Evolutionary conservation across 2,329 filamentous ascomycete species (phyloP).

Genomic region (Phialophora chinensis): DNA sequence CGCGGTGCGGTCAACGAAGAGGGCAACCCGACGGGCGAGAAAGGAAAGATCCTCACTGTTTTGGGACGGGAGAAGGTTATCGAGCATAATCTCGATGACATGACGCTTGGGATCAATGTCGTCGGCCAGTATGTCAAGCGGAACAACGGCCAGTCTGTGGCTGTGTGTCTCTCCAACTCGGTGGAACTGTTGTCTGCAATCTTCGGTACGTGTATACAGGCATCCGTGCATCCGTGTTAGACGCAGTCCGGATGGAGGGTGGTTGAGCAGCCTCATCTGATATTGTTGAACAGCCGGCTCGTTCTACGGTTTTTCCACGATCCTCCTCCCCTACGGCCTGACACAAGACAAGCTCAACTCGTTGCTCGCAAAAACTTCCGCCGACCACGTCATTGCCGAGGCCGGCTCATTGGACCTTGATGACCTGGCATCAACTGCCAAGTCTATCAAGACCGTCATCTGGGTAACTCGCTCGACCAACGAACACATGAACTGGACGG

Average conservation of each 20-base stretch:
- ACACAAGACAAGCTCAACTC: constrained; percentile 69
- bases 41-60: constrained; percentile 77
- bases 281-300: constrained; percentile 66
- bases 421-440: constrained; percentile 70
- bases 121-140: constrained; percentile 78
- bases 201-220: constrained; percentile 63
- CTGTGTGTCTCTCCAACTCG: constrained; percentile 91
- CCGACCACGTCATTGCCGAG: constrained; percentile 81
- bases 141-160: constrained; percentile 73
- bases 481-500: constrained; percentile 88
- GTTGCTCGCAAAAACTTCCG: constrained; percentile 75
- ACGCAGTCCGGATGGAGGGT: not conserved
- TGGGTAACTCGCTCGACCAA: constrained; percentile 94
- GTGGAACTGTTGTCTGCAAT: constrained; percentile 81
- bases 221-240: not conserved
- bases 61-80: constrained; percentile 75
- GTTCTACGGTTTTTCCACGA: constrained; percentile 85
- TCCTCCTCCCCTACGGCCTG: constrained; percentile 83
- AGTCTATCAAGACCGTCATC: constrained; percentile 75
- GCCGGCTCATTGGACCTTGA: constrained; percentile 88
- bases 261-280: not conserved
- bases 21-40: constrained; percentile 61
- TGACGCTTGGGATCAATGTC: constrained; percentile 85
- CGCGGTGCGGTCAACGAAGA: constrained; percentile 68
- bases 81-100: constrained; percentile 73